Evolutionary conservation across 371 early-diverging fungal genomes (phyloP), one percentile per base, ranked within the genome.

Genomic region (Circinella minor): DNA sequence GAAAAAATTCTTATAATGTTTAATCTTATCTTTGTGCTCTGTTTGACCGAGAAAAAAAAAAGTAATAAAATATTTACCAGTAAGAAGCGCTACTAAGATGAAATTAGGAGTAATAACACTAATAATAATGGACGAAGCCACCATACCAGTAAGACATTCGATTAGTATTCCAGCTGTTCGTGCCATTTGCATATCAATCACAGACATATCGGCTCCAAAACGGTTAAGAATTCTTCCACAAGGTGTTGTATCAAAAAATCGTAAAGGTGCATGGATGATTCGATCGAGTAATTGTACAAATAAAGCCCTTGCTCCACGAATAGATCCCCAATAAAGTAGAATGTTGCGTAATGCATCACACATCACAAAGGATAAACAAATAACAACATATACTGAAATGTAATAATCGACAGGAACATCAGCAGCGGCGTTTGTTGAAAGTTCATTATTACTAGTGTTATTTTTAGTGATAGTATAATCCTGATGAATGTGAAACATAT

Each of bases 241-340:
- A 5, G 98, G 97, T n/a, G 96, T 97, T 18, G 86, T 90, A 63
- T 97, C 97, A 74, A 95, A 96, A 84, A 96, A 96, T 9, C 91
- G 84, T 68, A 95, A 81, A 20, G 88, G 89, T 2, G 93, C 93
- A 61, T 84, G 87, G 8, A 90, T 77, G 17, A 93, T 83, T 5
- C 89, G 75, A 51, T 81, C 59, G 34, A 93, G 76, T 36, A 91
- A 70, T 43, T 78, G 74, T 61, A 79, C 66, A 69, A 90, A 90
- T 18, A 92, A 62, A 0, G 62, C 66, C 17, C 83, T 81, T 7
- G 90, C 86, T 51, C 90, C 91, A 18, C 87, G 83, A 37, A 92
- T 71, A 1, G 87, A 82, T 1, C 92, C 89, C 68, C 72, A 76
- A 20, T 69, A 75, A 27, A 77, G 70, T 9, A 81, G n/a, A 15